These are phyloP conservation scores for Tremella fuciformis DNA, from an alignment of 768 basidiomycete species.

Conservation along the genomic window DNA sequence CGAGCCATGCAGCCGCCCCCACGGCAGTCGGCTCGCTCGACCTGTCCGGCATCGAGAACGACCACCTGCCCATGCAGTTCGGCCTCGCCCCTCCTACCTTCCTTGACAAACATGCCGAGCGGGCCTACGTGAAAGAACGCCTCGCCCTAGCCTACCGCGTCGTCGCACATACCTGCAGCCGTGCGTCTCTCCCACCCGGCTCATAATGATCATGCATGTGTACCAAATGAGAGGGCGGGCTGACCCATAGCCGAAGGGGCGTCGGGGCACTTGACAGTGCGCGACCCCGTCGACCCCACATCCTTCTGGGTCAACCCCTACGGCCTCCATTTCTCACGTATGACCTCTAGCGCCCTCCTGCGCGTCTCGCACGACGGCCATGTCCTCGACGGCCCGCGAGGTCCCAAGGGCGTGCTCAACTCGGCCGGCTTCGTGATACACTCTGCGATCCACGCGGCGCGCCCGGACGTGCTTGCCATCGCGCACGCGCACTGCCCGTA, in stretches of 20 bases:
- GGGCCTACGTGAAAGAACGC: conserved; percentile 5
- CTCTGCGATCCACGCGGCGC: conserved; percentile 56
- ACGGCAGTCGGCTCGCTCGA: too few relatives aligned
- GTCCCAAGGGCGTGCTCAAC: conserved; percentile 51
- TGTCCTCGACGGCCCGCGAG: conserved; percentile 51
- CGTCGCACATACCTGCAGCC: not conserved
- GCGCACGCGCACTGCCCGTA: conserved; percentile 58
- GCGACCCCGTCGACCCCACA: conserved; percentile 29
- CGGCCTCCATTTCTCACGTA: conserved; percentile 57
- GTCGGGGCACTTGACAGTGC: conserved; percentile 29
- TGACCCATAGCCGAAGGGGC: conserved; percentile 26
- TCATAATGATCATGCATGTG: too few relatives aligned
- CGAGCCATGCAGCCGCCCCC: too few relatives aligned
- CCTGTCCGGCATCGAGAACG: too few relatives aligned
- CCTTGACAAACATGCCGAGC: not conserved
- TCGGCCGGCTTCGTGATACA: conserved; percentile 55
- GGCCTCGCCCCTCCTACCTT: conserved; percentile 1
- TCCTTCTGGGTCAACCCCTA: conserved; percentile 43
- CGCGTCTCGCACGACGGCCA: conserved; percentile 55
- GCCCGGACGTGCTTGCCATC: conserved; percentile 57
- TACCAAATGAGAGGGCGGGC: not conserved
- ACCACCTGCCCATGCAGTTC: not conserved
- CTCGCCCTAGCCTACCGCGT: conserved; percentile 4
- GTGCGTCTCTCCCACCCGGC: not conserved
- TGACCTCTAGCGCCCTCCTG: conserved; percentile 56